Evolutionary conservation across 331 rosid species (phyloP), one percentile per base, ranked within the genome.

Genomic region (Acacia pycnantha): DNA sequence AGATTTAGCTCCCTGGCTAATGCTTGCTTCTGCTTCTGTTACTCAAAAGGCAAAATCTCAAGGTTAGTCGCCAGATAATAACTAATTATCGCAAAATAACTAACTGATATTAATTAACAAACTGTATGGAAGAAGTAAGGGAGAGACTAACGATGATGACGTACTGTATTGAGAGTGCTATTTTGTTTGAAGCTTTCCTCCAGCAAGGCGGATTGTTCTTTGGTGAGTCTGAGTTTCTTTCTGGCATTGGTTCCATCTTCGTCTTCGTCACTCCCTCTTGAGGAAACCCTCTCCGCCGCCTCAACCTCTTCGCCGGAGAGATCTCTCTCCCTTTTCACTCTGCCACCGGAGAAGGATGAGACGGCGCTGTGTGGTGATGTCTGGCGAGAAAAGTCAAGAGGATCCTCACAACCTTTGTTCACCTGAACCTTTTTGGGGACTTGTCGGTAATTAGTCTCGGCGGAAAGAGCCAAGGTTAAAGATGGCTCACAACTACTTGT

Each of bases 21-120:
- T 84, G 94, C 97, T 86, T 96, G 98, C 85, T 96, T 96, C 84
- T 96, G 97, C 85, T 91, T 96, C 99, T 95, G 94, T 44, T 48
- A 83, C 70, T 56, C 29, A 27, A 22, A 59, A 79, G 18, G 40
- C 40, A 68, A 80, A 15, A 65, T 70, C n/a, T 48, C 46, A 16
- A 2, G 80, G 15, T 41, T 18, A 3, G 68, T 54, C 31, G 22
- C 46, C 8, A 22, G 3, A 78, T 18, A 47, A 50, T 73, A 8
- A 47, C n/a, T 3, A 8, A 21, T 43, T 8, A 62, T 31, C 46
- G 27, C 53, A 4, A 16, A 5, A 78, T 16, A 47, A 48, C 11
- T 27, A 21, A 61, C 8, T 1, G 22, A 56, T 56, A 2, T 56
- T 1, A 3, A 1, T 22, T 56, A 24, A 19, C 11, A n/a, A 27